Conservation (phyloP, 1,139 yeast genomes). For the Taphrina pruni region DNA sequence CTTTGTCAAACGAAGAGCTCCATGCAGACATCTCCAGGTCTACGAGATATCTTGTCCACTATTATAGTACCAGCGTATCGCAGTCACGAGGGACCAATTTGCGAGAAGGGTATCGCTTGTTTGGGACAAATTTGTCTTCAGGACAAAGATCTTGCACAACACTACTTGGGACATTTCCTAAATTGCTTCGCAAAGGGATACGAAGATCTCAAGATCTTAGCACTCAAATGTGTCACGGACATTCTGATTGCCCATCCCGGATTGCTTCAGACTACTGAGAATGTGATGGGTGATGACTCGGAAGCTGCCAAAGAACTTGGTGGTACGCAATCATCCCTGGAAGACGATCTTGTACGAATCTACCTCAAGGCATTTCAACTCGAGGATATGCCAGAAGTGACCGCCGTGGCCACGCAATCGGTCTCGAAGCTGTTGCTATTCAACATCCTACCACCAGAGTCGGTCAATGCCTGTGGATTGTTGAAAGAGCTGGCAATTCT, state of each 20-base stretch:
- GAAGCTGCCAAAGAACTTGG: slow-evolving; percentile 26
- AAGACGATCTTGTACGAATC: slow-evolving; percentile 62
- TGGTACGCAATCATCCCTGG: slow-evolving; percentile 33
- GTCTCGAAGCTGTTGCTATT: slow-evolving; percentile 81
- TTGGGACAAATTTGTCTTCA: slow-evolving; percentile 80
- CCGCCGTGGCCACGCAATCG: slow-evolving; percentile 85
- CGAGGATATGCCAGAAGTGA: slow-evolving; percentile 67
- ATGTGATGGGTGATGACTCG: slow-evolving; percentile 62
- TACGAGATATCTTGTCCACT: slow-evolving; percentile 75
- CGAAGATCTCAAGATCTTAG: slow-evolving; percentile 64
- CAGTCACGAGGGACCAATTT: slow-evolving; percentile 63
- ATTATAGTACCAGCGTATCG: slow-evolving; percentile 83
- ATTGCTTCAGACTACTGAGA: slow-evolving; percentile 66
- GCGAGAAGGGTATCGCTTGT: slow-evolving; percentile 74
- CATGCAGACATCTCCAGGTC: slow-evolving; percentile 67
- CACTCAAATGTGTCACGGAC: slow-evolving; percentile 76
- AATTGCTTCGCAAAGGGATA: slow-evolving; percentile 69
- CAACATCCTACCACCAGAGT: slow-evolving; percentile 61
- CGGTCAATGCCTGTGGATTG: slow-evolving; percentile 57
- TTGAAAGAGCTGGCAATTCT: slow-evolving; percentile 73
- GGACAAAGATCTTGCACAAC: slow-evolving; percentile 66
- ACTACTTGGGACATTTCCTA: slow-evolving; percentile 66
- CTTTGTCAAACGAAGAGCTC: slow-evolving; percentile 70
- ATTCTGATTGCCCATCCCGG: slow-evolving; percentile 78
- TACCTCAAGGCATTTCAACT: slow-evolving; percentile 65